Evolutionary conservation across 345 rosid genomes (phyloP), one percentile per base, ranked within the genome.

Genomic region (Bretschneidera sinensis): DNA sequence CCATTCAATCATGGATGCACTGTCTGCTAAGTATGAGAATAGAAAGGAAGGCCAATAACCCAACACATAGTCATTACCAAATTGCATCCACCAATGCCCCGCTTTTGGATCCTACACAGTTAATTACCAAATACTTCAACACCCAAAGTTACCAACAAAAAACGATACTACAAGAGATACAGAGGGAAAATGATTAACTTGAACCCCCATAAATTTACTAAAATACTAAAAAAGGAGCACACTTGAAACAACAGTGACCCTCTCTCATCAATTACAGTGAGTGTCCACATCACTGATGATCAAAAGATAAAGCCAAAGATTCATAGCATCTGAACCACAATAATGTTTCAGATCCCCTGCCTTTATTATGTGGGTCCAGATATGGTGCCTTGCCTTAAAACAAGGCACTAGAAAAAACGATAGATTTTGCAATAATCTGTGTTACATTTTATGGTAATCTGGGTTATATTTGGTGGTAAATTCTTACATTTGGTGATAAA

Each of bases 1-100:
- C 97, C 96, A 88, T 62, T 94, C 99, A 5, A 94, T 86, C 99
- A 88, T 94, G 5, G 96, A 86, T 55, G 97, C 97, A 43, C 95
- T 85, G 50, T 90, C 92, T 0, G 95, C 86, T 19, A 94, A 68
- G 86, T 90, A 90, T 2, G 97, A 90, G 86, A 94, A 94, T 31
- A 94, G 80, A 78, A 90, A 90, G 0, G 99, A 86, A 0, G 99
- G 97, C 97, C 96, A 94, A 24, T 94, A 94, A 4, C 97, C 99
- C 35, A 88, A 65, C 35, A 90, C 99, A 55, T 75, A 83, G 70
- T 81, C 86, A 11, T 83, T 90, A 5, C 99, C 97, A 60, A 94
- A 94, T 51, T 90, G 97, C 99, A 94, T 88, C 99, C 97, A 90
- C 99, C 96, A 94, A 55, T 94, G 97, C 56, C 99, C 97, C 69